Percentiles rank a stretch among this genome's conserved stretches.
Conservation (phyloP, 768 basidiomycete species). For the Leucosporidium scottii region DNA sequence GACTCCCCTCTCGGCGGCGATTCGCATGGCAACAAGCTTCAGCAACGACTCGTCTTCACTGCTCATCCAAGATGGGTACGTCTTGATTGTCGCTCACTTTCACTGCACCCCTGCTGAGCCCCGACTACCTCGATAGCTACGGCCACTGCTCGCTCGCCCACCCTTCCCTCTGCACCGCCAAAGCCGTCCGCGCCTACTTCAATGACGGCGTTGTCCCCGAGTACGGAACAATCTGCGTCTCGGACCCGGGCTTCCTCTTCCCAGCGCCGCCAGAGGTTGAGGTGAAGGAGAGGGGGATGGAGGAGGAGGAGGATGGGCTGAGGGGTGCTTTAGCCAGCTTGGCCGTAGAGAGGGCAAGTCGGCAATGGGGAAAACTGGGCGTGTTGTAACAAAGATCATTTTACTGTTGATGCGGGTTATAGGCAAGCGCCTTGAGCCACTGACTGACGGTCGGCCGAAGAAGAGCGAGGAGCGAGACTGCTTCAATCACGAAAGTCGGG, state of each 20-base stretch:
- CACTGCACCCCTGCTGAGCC: not conserved
- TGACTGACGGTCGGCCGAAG: too few species aligned
- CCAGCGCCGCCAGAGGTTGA: not conserved
- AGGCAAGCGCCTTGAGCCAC: too few species aligned
- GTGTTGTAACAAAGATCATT: too few species aligned
- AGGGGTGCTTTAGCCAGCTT: not conserved
- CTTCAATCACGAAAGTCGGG: too few species aligned
- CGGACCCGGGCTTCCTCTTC: constrained; percentile 27
- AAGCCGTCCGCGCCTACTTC: constrained; percentile 25
- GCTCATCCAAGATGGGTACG: constrained; percentile 27
- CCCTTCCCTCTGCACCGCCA: constrained; percentile 31
- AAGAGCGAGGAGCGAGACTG: too few species aligned
- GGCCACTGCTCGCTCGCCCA: constrained; percentile 33
- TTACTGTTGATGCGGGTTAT: too few species aligned
- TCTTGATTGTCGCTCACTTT: not conserved
- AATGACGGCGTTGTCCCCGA: constrained; percentile 23
- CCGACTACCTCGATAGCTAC: not conserved
- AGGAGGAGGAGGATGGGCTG: constrained; percentile 2
- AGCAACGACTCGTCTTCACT: constrained; percentile 24
- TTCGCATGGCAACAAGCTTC: constrained; percentile 14
- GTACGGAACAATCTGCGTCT: constrained; percentile 22
- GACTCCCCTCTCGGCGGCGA: constrained; percentile 27
- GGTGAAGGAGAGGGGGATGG: not conserved
- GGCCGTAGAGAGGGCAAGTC: too few species aligned
- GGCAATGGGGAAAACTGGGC: not conserved